Base-by-base conservation (phyloP, 805 yeast species). In the Cyberlindnera meyerae region DNA sequence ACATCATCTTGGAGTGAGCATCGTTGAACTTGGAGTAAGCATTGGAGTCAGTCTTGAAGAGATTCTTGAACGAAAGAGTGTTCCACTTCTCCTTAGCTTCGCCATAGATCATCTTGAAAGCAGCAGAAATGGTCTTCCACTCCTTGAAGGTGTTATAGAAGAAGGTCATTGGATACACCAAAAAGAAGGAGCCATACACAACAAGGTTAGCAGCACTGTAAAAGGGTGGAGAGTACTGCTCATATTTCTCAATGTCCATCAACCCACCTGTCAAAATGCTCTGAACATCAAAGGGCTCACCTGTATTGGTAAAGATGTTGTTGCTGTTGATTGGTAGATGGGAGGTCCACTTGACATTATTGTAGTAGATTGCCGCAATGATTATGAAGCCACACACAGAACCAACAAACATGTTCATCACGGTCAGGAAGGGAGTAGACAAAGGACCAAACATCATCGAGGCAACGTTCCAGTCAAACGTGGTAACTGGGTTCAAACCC, bases 161-260 rank as follows among this genome's bases (percentile, higher is more conserved):
- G 20, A 77, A 66, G 5, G 73, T 65, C 46, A 76, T 70, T 4
- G 82, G 79, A 46, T 74, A 74, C 7, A 47, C 36, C 4, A 37
- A 24, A 32, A 65, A 64, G 49, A 63, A 69, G 0, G 77, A 70
- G 14, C 83, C 82, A 49, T 77, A 78, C 15, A 66, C 55, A 8
- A 79, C 73, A 40, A 78, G 57, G 51, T 74, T 74, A 2, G 78
- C 83, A 6, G 86, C 84, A 20, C 75, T 53, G 50, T 75, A 77
- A 77, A 55, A 79, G 7, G 87, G 86, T 7, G 83, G 80, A 1
- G 84, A 80, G 43, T 76, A 71, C n/a, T 55, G 42, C 38, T 63
- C 60, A 51, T 77, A 78, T 45, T 69, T 70, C 3, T 47, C 54
- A 14, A 55, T 42, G 49, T 77, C 80, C 30, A 79, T 65, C 13